Conservation (phyloP, 768 basidiomycete genomes). For the Roridomyces roridus region DNA sequence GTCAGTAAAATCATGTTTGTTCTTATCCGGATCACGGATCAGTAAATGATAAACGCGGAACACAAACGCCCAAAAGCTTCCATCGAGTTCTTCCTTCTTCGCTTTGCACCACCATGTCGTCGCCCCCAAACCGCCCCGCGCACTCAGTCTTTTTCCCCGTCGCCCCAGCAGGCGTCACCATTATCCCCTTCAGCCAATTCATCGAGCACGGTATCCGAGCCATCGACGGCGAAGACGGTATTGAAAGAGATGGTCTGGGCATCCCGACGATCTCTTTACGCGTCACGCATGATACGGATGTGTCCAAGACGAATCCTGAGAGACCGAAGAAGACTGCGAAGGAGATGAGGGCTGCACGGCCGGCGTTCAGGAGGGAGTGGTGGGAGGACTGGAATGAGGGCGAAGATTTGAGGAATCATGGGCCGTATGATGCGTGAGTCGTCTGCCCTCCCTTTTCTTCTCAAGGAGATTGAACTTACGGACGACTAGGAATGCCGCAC, state of each 20-base stretch:
- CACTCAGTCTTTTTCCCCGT: too few relatives aligned
- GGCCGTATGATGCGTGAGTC: constrained; percentile 59
- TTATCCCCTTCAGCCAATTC: constrained; percentile 65
- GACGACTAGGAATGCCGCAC: constrained; percentile 46
- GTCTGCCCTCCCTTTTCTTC: neutral
- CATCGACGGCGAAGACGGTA: constrained; percentile 51
- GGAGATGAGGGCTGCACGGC: constrained; percentile 16
- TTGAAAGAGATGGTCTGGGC: constrained; percentile 70
- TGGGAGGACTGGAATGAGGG: constrained; percentile 75
- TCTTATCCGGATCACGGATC: too few relatives aligned
- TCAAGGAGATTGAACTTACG: neutral
- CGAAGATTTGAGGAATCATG: constrained; percentile 53
- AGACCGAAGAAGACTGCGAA: constrained; percentile 54
- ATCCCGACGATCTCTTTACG: constrained; percentile 67
- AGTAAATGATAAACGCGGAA: too few relatives aligned
- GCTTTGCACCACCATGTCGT: too few relatives aligned
- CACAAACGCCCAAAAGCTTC: too few relatives aligned
- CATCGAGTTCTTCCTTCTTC: too few relatives aligned
- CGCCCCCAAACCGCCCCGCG: too few relatives aligned
- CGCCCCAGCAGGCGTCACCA: constrained; percentile 39
- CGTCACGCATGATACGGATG: constrained; percentile 59
- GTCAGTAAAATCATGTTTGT: too few relatives aligned
- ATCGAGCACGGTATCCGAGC: constrained; percentile 63
- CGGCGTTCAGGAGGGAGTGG: constrained; percentile 51
- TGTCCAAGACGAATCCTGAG: constrained; percentile 61